phyloP scores from a whole-genome alignment of 768 basidiomycete species.

The Rhodotorula taiwanensis region DNA sequence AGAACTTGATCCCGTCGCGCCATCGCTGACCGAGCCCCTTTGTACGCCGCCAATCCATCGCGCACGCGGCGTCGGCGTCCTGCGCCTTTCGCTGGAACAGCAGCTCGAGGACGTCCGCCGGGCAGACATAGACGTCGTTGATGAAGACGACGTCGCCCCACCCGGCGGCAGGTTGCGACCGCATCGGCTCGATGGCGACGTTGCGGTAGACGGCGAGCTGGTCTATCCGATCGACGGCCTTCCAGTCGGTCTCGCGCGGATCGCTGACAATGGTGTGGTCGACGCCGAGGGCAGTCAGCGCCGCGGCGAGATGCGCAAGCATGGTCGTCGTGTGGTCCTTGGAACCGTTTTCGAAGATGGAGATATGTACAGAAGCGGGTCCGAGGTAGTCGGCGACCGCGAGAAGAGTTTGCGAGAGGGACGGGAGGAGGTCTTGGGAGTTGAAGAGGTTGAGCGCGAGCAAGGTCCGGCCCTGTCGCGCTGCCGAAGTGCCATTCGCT shows the following conservation, averaged over 20 bases:
- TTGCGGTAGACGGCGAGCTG: conserved; percentile 41
- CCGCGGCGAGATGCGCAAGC: conserved; percentile 31
- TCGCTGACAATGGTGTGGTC: conserved; percentile 38
- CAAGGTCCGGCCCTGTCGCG: not conserved
- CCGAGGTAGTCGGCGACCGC: conserved; percentile 36
- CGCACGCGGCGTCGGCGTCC: conserved; percentile 39
- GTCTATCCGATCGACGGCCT: conserved; percentile 39
- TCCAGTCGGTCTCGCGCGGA: conserved; percentile 32
- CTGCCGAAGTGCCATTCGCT: not conserved
- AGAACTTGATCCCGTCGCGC: conserved; percentile 15
- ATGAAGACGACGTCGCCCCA: conserved; percentile 35
- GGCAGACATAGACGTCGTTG: conserved; percentile 40
- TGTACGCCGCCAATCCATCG: conserved; percentile 39
- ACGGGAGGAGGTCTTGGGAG: conserved; percentile 34
- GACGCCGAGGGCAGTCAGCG: conserved; percentile 22
- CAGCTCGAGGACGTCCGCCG: conserved; percentile 33
- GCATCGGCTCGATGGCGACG: conserved; percentile 38
- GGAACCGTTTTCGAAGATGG: conserved; percentile 42
- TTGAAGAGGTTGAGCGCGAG: conserved; percentile 42
- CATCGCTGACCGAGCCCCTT: conserved; percentile 4
- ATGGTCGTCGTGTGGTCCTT: conserved; percentile 38
- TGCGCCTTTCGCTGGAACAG: conserved; percentile 34
- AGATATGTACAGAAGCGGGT: conserved; percentile 32
- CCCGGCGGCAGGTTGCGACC: not conserved
- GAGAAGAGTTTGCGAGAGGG: conserved; percentile 34